A percentile compares a stretch with the other conserved stretches of the same genome.
Conservation (phyloP, 108 stramenopile species). For the Fragilariopsis cylindrus region DNA sequence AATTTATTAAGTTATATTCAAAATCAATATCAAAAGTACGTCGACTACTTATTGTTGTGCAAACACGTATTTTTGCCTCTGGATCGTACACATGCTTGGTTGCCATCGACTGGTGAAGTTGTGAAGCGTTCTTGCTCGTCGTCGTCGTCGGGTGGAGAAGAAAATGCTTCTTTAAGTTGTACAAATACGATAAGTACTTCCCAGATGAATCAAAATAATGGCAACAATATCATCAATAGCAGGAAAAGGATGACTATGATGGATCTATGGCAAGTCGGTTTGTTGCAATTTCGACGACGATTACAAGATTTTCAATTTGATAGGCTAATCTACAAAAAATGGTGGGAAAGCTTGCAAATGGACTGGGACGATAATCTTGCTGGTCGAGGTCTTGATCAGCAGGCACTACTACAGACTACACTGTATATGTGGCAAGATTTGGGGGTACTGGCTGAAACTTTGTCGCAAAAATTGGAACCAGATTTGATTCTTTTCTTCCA, state of each 20-base stretch:
- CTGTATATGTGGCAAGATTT: slow-evolving; percentile 67
- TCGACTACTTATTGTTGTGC: slow-evolving; percentile 50
- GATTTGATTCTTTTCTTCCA: slow-evolving; percentile 45
- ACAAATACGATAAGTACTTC: background rate
- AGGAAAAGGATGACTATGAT: background rate
- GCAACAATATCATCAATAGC: background rate
- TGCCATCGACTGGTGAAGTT: slow-evolving; percentile 18
- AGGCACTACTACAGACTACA: slow-evolving; percentile 37
- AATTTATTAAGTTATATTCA: slow-evolving; percentile 39
- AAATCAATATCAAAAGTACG: slow-evolving; percentile 43
- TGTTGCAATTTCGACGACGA: slow-evolving; percentile 38
- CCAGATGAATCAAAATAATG: background rate
- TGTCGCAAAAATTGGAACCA: slow-evolving; percentile 32
- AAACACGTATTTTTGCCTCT: slow-evolving; percentile 58
- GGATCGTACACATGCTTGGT: slow-evolving; percentile 50
- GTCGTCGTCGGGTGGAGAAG: background rate
- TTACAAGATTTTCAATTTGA: slow-evolving; percentile 37
- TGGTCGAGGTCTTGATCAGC: slow-evolving; percentile 24
- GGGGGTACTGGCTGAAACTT: slow-evolving; percentile 28
- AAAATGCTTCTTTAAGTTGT: background rate
- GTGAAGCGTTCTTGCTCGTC: slow-evolving; percentile 23
- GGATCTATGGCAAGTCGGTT: slow-evolving; percentile 51
- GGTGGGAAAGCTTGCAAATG: slow-evolving; percentile 35
- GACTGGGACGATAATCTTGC: slow-evolving; percentile 41
- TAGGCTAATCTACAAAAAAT: slow-evolving; percentile 40